Conservation (phyloP, 768 basidiomycete genomes). For the Tephrocybe sp. region DNA sequence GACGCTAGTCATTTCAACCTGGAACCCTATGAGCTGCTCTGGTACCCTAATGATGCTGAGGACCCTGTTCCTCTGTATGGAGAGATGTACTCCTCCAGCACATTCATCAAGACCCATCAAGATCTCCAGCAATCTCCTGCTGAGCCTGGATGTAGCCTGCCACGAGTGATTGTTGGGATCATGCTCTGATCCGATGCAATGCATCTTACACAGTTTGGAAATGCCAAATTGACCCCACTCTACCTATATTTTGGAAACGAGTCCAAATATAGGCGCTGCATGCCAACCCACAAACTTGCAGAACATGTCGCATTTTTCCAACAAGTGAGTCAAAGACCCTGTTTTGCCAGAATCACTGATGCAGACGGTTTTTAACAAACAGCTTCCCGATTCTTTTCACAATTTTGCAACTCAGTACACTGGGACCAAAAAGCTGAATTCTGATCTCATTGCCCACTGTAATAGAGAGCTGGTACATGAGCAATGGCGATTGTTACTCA, state of each 20-base stretch:
- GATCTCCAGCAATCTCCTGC: background rate
- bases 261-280: slow-evolving; percentile 30
- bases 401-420: background rate
- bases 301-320: background rate
- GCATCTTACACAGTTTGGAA: slow-evolving; percentile 24
- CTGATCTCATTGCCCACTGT: slow-evolving; percentile 24
- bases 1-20: background rate
- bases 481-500: slow-evolving; percentile 24
- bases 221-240: no score
- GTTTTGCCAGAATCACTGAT: no score
- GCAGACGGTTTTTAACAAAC: no score
- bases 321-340: background rate
- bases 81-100: background rate
- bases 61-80: background rate
- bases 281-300: slow-evolving; percentile 16
- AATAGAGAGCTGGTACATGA: slow-evolving; percentile 25
- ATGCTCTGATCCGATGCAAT: slow-evolving; percentile 31
- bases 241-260: slow-evolving; percentile 32
- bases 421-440: background rate
- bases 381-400: slow-evolving; percentile 5
- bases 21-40: background rate
- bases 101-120: background rate
- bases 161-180: slow-evolving; percentile 12
- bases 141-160: slow-evolving; percentile 1
- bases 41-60: background rate